Evolutionary conservation across 176 grass and related monocot species (phyloP), one percentile per base, ranked within the genome.

Genomic region (Ensete glaucum): DNA sequence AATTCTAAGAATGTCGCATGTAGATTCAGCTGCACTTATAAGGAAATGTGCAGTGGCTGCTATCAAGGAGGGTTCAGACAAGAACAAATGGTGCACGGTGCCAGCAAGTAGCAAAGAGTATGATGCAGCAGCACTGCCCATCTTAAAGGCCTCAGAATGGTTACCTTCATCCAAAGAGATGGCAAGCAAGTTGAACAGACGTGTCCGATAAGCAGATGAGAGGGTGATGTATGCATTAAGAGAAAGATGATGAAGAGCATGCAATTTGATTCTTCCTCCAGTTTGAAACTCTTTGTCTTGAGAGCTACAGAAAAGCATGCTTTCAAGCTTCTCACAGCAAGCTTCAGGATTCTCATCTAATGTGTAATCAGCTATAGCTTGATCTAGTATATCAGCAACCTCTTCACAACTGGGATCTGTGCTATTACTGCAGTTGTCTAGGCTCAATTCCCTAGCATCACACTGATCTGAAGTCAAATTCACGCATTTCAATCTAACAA

Each of bases 271-370:
- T 68, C 75, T 75, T 69, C 62, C 81, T 74, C 16, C 52, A 64
- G 78, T 50, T 55, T 78, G 63, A 63, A 80, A 77, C 77, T 71
- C 67, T 23, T 50, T 53, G 57, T 53, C 54, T 53, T 71, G 8
- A 64, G 78, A 78, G 64, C 80, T 85, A 76, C 85, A 21, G 11
- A 58, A 85, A 89, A 98, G 84, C 77, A 93, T 87, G 59, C 51
- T 87, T 86, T 98, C 90, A 73, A 91, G 87, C 64, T 84, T 85
- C 63, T 84, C 50, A 78, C 90, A 93, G 67, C 94, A 91, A 64
- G 81, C 58, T 91, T 91, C 85, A 82, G 88, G 80, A 53, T 91
- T 80, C 77, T 91, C 78, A 75, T 73, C 71, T 57, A 53, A 76
- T 48, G 58, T 78, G 75, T 87, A 98, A 57, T 87, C 72, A 84